Base-by-base conservation (phyloP, 2,329 filamentous ascomycete genomes). In the Penicillium oxalicum region DNA sequence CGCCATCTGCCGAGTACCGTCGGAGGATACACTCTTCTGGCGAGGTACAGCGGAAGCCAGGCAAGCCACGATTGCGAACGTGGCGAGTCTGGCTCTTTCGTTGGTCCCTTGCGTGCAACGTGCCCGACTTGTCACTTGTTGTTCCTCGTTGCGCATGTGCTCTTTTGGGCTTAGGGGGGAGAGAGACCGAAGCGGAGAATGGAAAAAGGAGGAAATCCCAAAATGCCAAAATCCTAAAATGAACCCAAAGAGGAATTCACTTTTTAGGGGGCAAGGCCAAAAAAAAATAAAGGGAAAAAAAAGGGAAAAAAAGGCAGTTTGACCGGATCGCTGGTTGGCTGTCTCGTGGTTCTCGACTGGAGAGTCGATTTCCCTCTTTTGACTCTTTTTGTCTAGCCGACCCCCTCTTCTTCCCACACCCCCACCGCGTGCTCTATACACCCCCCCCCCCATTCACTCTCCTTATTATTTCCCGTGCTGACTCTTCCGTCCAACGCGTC, bases 401-500 rank as follows among this genome's bases (percentile, higher is more conserved):
- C 44, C 32, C 32, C 11, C 24, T 42, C 24, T 18, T 9, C 28
- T n/a, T 4, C 4, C 24, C 27, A 32, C 40, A 25, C 32, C 27
- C 32, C 24, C 13, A 12, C 28, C 9, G 13, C 27, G 12, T 9
- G 9, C n/a, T 9, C 18, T 8, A 13, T 25, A 24, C 39, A 40
- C 40, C 11, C 24, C 29, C 40, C 40, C 7, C 9, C 40, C 28
- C 40, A 29, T 24, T 32, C 32, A 7, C 40, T 27, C 28, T 24
- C 12, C 18, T 24, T 24, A 33, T 24, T 27, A 39, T 32, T 39
- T 45, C 35, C 43, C 43, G 26, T 28, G 43, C 43, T 45, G 43
- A 45, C 43, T 24, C 25, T 35, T 32, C 50, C 58, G 51, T 49
- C 52, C 54, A 53, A 66, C 63, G 61, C 62, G 61, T 67, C 59